Conservation (phyloP, 768 basidiomycete species). For the Albatrellus ellisii region DNA sequence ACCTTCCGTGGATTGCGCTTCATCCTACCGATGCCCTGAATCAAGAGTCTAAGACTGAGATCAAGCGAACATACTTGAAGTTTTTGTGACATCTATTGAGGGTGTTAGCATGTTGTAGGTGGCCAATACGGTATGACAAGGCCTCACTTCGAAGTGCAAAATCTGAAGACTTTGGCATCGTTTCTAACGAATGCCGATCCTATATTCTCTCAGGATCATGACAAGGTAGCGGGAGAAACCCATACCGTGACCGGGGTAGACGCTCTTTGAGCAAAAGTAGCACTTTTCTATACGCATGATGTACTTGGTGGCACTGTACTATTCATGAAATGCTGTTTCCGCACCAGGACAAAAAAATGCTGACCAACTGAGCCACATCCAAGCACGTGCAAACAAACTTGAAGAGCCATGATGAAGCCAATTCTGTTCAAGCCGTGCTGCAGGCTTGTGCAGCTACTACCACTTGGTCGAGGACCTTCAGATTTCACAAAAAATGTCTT, state of each 20-base stretch:
- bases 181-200: conserved; percentile 95
- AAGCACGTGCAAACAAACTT: too few species aligned
- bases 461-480: too few species aligned
- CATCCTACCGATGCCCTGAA: conserved; percentile 46
- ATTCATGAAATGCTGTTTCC: too few species aligned
- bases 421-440: too few species aligned
- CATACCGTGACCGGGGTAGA: conserved; percentile 93
- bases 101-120: conserved; percentile 8
- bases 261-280: conserved; percentile 94
- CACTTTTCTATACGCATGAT: conserved; percentile 94
- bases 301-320: neutral
- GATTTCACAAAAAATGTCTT: too few species aligned
- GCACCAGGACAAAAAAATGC: too few species aligned
- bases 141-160: conserved; percentile 91
- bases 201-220: conserved; percentile 17
- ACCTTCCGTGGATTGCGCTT: conserved; percentile 99
- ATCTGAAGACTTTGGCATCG: conserved; percentile 95
- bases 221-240: neutral
- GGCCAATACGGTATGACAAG: neutral
- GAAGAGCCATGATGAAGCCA: too few species aligned
- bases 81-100: conserved; percentile 86
- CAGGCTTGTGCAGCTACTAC: too few species aligned
- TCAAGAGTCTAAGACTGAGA: neutral
- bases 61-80: conserved; percentile 64
- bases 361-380: too few species aligned